A percentile compares a stretch with the other conserved stretches of the same genome.
These are phyloP conservation scores for Immersiporthe knoxdaviesiana DNA, from an alignment of 2,329 filamentous ascomycete genomes.

Conservation along the genomic window DNA sequence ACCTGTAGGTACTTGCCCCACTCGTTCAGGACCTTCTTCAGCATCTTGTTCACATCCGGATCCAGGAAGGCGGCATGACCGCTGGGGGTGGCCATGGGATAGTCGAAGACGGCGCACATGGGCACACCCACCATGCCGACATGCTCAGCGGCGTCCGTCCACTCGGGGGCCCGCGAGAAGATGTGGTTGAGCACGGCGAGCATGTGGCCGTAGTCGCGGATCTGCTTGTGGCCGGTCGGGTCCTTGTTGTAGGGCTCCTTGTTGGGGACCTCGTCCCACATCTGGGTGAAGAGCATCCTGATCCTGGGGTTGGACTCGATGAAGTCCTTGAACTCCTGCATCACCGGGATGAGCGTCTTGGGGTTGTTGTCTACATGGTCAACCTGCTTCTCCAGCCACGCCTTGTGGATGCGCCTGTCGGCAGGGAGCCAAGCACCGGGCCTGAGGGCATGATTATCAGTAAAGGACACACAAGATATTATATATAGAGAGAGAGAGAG, in stretches of 20 bases:
- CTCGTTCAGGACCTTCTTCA: slow-evolving; percentile 59
- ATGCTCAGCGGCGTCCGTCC: slow-evolving; percentile 55
- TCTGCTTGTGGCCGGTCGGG: slow-evolving; percentile 63
- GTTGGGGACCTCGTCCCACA: slow-evolving; percentile 69
- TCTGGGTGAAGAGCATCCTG: slow-evolving; percentile 67
- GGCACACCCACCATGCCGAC: slow-evolving; percentile 59
- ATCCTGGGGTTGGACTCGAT: slow-evolving; percentile 67
- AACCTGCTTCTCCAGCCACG: slow-evolving; percentile 64
- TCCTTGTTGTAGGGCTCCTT: slow-evolving; percentile 64
- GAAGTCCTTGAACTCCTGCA: slow-evolving; percentile 66
- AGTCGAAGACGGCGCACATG: slow-evolving; percentile 57
- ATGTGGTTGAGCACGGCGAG: slow-evolving; percentile 67
- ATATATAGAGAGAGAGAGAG: background rate
- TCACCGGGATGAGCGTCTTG: slow-evolving; percentile 58
- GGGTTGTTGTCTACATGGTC: slow-evolving; percentile 56
- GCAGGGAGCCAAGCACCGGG: slow-evolving; percentile 65
- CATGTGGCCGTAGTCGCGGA: slow-evolving; percentile 70
- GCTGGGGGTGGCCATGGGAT: slow-evolving; percentile 58
- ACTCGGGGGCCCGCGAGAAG: slow-evolving; percentile 54
- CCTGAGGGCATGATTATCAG: slow-evolving; percentile 38
- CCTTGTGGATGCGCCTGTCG: slow-evolving; percentile 63
- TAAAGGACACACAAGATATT: background rate
- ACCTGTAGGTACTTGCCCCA: slow-evolving; percentile 60
- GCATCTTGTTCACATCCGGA: slow-evolving; percentile 55
- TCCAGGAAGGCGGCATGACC: slow-evolving; percentile 59